Evolutionary conservation across 2,329 filamentous ascomycete genomes (phyloP).

Genomic region (Scopulariopsis brevicaulis): DNA sequence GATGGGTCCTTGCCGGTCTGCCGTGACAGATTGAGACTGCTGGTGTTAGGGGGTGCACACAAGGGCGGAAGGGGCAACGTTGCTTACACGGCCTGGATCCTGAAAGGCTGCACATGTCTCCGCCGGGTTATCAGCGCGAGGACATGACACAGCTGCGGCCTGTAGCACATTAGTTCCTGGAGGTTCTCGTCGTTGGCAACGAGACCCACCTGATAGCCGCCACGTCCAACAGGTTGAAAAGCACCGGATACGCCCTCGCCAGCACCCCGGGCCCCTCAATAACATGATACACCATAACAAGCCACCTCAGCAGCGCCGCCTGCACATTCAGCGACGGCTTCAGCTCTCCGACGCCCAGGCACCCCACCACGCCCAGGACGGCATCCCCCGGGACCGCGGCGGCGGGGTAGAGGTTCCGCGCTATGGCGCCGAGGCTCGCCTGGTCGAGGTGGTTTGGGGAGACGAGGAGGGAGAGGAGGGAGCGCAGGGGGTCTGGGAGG

Average conservation of each 20-base stretch:
- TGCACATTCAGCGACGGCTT: constrained; percentile 66
- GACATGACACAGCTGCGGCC: constrained; percentile 59
- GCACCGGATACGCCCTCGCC: constrained; percentile 58
- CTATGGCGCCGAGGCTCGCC: constrained; percentile 53
- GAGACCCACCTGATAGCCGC: constrained; percentile 53
- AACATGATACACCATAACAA: constrained; percentile 64
- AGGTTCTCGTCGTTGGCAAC: not conserved
- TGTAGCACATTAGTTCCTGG: constrained; percentile 10
- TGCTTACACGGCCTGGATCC: constrained; percentile 63
- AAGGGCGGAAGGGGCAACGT: too few relatives aligned
- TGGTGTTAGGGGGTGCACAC: not conserved
- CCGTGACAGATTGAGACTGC: constrained; percentile 43
- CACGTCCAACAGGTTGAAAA: constrained; percentile 77
- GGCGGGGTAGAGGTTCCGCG: constrained; percentile 69
- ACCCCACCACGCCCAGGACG: constrained; percentile 56
- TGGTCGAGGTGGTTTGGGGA: constrained; percentile 63
- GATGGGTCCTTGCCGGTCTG: constrained; percentile 62
- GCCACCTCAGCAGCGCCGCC: constrained; percentile 62
- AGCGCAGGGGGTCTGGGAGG: constrained; percentile 43
- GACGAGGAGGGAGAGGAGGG: constrained; percentile 56
- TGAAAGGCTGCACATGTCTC: constrained; percentile 72
- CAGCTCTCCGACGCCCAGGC: constrained; percentile 64
- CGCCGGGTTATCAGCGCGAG: constrained; percentile 69
- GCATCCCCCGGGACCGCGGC: constrained; percentile 47
- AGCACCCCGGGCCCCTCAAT: constrained; percentile 53